Evolutionary conservation across 2,329 filamentous ascomycete species (phyloP).

Genomic region (Monosporascus ibericus): DNA sequence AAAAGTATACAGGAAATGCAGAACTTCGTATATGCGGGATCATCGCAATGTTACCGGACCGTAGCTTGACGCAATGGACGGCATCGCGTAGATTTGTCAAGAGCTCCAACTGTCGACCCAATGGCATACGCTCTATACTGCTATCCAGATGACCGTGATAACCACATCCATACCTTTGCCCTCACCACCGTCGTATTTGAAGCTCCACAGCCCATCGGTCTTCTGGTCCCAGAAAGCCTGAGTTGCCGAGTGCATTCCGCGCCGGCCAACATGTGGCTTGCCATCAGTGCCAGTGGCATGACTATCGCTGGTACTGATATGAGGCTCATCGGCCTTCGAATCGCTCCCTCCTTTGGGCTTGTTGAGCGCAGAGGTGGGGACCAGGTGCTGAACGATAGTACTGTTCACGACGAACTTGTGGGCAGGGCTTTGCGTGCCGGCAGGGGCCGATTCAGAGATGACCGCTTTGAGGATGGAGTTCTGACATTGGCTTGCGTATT

Average conservation of each 20-base stretch:
- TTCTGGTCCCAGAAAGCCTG: slow-evolving; percentile 89
- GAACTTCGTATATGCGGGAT: no score
- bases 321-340: slow-evolving; percentile 42
- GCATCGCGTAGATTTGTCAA: no score
- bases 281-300: slow-evolving; percentile 52
- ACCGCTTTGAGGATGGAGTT: slow-evolving; percentile 71
- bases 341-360: slow-evolving; percentile 48
- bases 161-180: slow-evolving; percentile 64
- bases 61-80: no score
- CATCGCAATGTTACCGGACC: no score
- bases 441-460: slow-evolving; percentile 65
- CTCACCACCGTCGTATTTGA: slow-evolving; percentile 70
- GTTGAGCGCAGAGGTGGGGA: slow-evolving; percentile 59
- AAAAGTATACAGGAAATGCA: no score
- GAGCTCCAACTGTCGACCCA: no score
- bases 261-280: slow-evolving; percentile 70
- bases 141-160: slow-evolving; percentile 73
- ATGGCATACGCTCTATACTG: slow-evolving; percentile 39
- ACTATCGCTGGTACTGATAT: slow-evolving; percentile 48
- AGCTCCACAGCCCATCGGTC: slow-evolving; percentile 84
- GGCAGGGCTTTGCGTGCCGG: slow-evolving; percentile 49
- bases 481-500: slow-evolving; percentile 33
- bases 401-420: slow-evolving; percentile 98
- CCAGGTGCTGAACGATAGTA: slow-evolving; percentile 93
- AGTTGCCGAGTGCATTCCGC: slow-evolving; percentile 84